Evolutionary conservation across 768 basidiomycete species (phyloP), one percentile per base, ranked within the genome.

Genomic region (Pleurotus cornucopiae): DNA sequence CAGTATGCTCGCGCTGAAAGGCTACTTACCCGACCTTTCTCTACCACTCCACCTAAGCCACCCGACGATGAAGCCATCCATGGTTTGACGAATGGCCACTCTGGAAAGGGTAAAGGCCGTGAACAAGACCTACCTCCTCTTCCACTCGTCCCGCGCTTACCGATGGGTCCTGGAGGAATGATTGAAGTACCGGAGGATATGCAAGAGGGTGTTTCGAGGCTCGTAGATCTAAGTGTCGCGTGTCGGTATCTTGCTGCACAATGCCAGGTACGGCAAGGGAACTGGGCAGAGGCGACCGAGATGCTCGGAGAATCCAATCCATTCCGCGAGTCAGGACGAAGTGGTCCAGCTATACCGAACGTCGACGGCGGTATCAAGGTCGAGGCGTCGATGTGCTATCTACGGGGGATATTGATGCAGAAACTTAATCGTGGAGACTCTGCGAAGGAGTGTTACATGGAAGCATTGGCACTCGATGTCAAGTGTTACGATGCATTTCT

Each of bases 401-500:
- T 99, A 14, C 84, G 97, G 54, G 97, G 95, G 11, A 73, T 97
- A 20, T 78, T 99, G 16, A 96, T 98, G 85, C 86, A 95, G 53
- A 95, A 97, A 66, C 78, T 98, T 13, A 94, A 93, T 63, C 88
- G 94, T 9, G 86, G 87, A 18, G 89, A 94, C 51, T 83, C 89
- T 63, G 97, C 97, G 1, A 98, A 98, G 67, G 79, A 90, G 49
- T 93, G 91, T 62, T 97, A 98, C 65, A 88, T 97, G 85, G 96
- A 99, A 65, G 95, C 97, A 1, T 78, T 99, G 18, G 82, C 89
- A 1, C 77, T 98, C 18, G 97, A 99, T 62, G 92, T 98, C 34
- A 97, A 97, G 70, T 98, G 96, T 69, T 98, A 93, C 63, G 97
- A 98, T 61, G 88, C 94, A 1, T 98, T 97, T 65, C 86, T 91